Evolutionary conservation across 805 yeast species (phyloP).

Genomic region (Brettanomyces bruxellensis): DNA sequence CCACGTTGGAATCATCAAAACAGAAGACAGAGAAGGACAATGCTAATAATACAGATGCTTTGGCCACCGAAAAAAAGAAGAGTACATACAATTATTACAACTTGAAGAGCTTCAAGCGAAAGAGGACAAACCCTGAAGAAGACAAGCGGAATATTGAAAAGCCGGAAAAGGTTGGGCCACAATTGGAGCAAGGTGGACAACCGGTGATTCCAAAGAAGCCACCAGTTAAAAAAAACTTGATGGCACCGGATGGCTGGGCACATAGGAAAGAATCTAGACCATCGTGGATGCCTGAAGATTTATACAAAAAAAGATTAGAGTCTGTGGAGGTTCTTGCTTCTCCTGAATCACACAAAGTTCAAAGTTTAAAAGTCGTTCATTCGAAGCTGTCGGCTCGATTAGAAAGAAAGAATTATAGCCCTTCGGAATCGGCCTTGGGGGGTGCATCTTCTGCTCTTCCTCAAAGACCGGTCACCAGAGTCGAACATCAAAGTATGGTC

Average conservation of each 20-base stretch:
- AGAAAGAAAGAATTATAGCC: no score
- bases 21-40: no score
- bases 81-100: not conserved
- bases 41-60: no score
- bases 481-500: conserved; percentile 48
- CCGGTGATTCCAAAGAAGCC: not conserved
- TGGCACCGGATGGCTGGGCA: not conserved
- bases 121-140: not conserved
- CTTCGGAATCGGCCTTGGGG: no score
- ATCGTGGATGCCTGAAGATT: conserved; percentile 26
- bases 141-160: not conserved
- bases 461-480: conserved; percentile 4
- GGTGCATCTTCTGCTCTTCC: not conserved
- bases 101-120: not conserved
- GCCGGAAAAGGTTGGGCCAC: not conserved
- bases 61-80: no score
- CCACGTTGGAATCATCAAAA: no score
- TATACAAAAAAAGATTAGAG: conserved; percentile 15
- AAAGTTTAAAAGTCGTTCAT: not conserved
- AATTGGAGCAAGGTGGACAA: not conserved
- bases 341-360: not conserved
- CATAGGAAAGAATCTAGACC: conserved; percentile 13
- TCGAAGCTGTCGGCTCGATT: not conserved
- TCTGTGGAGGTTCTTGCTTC: conserved; percentile 5
- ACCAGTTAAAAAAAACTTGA: not conserved